Percentiles rank a stretch among this genome's conserved stretches.
These are phyloP conservation scores for Aspergillus coremiiformis DNA, from an alignment of 495 filamentous ascomycete species.

Conservation along the genomic window DNA sequence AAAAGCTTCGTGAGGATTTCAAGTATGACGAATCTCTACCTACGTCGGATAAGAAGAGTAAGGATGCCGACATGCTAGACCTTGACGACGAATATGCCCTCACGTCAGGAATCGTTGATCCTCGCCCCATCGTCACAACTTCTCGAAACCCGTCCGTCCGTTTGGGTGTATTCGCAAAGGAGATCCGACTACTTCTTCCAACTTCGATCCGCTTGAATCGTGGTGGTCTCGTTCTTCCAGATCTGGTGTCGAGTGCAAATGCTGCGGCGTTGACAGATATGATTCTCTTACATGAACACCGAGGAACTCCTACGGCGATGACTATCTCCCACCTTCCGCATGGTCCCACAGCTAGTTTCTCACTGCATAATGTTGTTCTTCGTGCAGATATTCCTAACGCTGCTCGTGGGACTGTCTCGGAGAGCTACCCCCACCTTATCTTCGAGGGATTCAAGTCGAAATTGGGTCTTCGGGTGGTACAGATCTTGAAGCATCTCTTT, in stretches of 20 bases:
- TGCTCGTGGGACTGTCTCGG: constrained; percentile 80
- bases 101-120: constrained; percentile 77
- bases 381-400: constrained; percentile 88
- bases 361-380: constrained; percentile 88
- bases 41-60: constrained; percentile 50
- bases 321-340: constrained; percentile 89
- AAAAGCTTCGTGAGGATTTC: constrained; percentile 75
- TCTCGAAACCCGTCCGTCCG: constrained; percentile 80
- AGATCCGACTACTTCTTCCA: constrained; percentile 84
- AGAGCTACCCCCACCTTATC: constrained; percentile 89
- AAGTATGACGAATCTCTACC: constrained; percentile 80
- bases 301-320: constrained; percentile 84
- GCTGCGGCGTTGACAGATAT: constrained; percentile 74
- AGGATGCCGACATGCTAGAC: constrained; percentile 44
- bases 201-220: constrained; percentile 87
- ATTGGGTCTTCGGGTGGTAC: constrained; percentile 77
- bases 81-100: constrained; percentile 95
- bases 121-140: constrained; percentile 85
- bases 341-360: constrained; percentile 86
- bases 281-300: constrained; percentile 85
- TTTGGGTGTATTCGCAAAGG: constrained; percentile 86
- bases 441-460: constrained; percentile 87
- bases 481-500: constrained; percentile 91
- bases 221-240: constrained; percentile 80
- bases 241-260: constrained; percentile 73